phyloP scores from a whole-genome alignment of 1,139 yeast genomes.

The Yarrowia galli region DNA sequence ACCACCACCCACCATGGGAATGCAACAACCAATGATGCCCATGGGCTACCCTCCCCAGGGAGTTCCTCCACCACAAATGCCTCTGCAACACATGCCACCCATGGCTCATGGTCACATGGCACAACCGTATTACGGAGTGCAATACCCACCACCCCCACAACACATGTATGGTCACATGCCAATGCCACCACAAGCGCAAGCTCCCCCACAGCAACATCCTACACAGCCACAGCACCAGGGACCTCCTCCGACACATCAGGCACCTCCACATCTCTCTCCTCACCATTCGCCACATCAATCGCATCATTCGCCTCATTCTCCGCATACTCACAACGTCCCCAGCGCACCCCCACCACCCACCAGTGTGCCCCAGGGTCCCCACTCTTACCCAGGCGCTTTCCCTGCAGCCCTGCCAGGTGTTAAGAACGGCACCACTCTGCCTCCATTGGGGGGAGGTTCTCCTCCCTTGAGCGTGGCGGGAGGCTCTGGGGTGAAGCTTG shows the following conservation, averaged over 20 bases:
- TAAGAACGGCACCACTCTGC: conserved; percentile 6
- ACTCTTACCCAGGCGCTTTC: not conserved
- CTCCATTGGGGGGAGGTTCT: conserved; percentile 10
- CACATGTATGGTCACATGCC: conserved; percentile 22
- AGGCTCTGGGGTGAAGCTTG: not conserved
- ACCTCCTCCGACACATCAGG: not conserved
- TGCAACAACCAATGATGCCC: conserved; percentile 24
- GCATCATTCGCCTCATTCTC: conserved; percentile 7
- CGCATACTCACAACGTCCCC: conserved; percentile 3
- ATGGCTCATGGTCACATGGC: not conserved
- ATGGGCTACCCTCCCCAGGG: conserved; percentile 25
- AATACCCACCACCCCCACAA: conserved; percentile 9
- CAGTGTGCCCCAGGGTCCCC: not conserved
- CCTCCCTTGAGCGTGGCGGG: not conserved
- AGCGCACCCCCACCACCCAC: conserved; percentile 2
- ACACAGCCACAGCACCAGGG: conserved; percentile 12
- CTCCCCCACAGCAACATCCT: conserved; percentile 4
- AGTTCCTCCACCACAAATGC: conserved; percentile 21
- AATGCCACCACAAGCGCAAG: conserved; percentile 17
- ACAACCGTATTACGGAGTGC: conserved; percentile 4
- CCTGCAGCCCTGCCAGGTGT: not conserved
- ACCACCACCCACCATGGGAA: conserved; percentile 16
- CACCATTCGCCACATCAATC: conserved; percentile 12
- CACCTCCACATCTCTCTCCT: conserved; percentile 7
- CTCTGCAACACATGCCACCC: conserved; percentile 23